Base-by-base conservation (phyloP, 208 protist genomes). In the Leishmania tarentolae region DNA sequence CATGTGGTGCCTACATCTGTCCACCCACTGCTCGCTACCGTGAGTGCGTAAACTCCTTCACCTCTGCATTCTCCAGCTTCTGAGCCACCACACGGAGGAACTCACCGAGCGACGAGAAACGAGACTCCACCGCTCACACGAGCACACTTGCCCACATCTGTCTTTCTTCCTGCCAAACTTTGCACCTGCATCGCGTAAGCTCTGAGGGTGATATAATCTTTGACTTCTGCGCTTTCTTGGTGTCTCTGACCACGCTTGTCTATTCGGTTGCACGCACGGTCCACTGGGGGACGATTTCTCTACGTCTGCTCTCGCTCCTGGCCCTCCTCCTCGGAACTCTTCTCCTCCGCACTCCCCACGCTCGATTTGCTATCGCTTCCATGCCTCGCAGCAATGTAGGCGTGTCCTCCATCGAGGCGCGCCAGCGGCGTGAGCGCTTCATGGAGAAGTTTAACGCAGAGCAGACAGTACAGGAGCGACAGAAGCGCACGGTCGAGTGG, bases 401-500 rank as follows among this genome's bases (percentile, higher is more conserved):
- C 3, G 19, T 86, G 21, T 80, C 84, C 19, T 73, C 80, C n/a
- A 93, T 96, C 70, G 90, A 92, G 80, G 86, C 88, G 19, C 90
- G 92, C 21, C 92, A 95, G 82, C 82, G 84, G 40, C 84, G 88
- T 0, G 91, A 97, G 90, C 70, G 78, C 31, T 88, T 90, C 83
- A 91, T 96, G 89, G 86, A 86, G 68, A 76, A 87, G 47, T 96
- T 91, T 83, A 82, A 89, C 28, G 80, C 86, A 2, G 83, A 86
- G n/a, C 82, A 86, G 65, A 87, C 91, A 1, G 65, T 81, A 21
- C 85, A 95, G 53, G 76, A 61, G 1, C 88, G 92, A 0, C 82
- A 92, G 78, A 77, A 83, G 40, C 76, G 90, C 35, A 82, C 81
- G 19, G 88, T 86, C 0, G 85, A 96, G 56, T 96, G 90, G 90